Conservation (phyloP, 257 asterid species). For the Orobanche coerulescens region DNA sequence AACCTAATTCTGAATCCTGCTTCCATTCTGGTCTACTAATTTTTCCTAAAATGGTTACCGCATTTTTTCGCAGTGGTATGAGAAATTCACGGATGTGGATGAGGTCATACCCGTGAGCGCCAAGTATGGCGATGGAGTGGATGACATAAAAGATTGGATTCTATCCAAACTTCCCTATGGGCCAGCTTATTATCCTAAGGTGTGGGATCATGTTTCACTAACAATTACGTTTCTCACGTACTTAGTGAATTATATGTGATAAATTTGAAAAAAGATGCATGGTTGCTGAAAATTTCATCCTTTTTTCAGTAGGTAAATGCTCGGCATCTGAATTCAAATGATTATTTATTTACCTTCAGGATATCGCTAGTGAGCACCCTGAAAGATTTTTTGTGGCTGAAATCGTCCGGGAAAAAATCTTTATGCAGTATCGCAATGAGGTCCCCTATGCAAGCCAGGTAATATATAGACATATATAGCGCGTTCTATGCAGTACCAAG, state of each 20-base stretch:
- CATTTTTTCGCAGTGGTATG: constrained; percentile 89
- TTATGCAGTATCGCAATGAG: constrained; percentile 83
- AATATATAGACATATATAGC: too few species aligned
- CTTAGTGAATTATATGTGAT: too few species aligned
- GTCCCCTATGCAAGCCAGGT: constrained; percentile 99
- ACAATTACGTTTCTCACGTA: too few species aligned
- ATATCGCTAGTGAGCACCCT: constrained; percentile 93
- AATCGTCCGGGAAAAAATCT: constrained; percentile 88
- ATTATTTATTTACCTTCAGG: constrained; percentile 39
- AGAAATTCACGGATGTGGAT: constrained; percentile 77
- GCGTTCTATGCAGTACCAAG: too few species aligned
- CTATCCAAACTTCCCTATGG: constrained; percentile 81
- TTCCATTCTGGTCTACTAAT: not conserved
- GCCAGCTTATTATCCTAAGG: constrained; percentile 94
- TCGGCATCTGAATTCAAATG: not conserved
- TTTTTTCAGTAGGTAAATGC: not conserved
- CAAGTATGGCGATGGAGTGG: constrained; percentile 92
- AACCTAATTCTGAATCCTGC: too few species aligned
- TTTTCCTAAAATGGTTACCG: not conserved
- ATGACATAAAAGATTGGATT: constrained; percentile 94
- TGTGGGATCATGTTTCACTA: constrained; percentile 17
- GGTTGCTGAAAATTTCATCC: not conserved
- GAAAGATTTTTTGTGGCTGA: constrained; percentile 93
- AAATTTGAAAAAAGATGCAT: constrained; percentile 2
- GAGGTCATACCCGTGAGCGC: constrained; percentile 99